Evolutionary conservation across 495 filamentous ascomycete genomes (phyloP), one percentile per base, ranked within the genome.

Genomic region (Saxispiralis lemnorum): DNA sequence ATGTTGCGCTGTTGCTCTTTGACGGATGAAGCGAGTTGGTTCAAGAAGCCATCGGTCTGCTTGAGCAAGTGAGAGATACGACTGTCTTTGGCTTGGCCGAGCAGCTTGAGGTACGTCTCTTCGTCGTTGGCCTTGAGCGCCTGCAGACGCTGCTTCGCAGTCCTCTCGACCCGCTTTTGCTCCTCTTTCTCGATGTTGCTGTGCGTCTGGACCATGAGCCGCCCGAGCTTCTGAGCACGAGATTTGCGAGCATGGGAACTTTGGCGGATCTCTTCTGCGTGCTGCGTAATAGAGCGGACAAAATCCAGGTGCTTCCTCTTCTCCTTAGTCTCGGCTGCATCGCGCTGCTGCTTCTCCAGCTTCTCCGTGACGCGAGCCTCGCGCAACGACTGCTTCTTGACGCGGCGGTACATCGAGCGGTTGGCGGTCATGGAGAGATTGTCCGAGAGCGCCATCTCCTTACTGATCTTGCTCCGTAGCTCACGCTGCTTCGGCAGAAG

Each of bases 121-220:
- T 97, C 89, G 62, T 97, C 88, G 75, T 97, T 93, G 52, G 88
- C 86, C 65, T 93, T 96, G 62, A 97, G 67, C 24, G 92, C 92
- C 63, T 93, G 85, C 33, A 97, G 82, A 95, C 89, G 92, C 63
- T 96, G 89, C 66, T 95, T 96, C 24, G 89, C 89, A 12, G 87
- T 97, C 43, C 92, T 72, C 62, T 97, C 89, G 51, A 96, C 76
- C 48, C 89, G 79, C 63, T 89, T 93, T 69, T 95, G 88, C 66
- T 97, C 89, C 66, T 97, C 89, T 59, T 94, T 93, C 62, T 96
- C 89, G 61, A 96, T 95, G 60, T 86, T 78, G 63, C 87, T 81
- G 55, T 97, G 89, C 31, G 93, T 85, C 34, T 69, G 57, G 28
- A 82, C 63, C 83, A 94, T 93, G 60, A 81, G 72, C 14, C 83